These are phyloP conservation scores for Candida piceae DNA, from an alignment of 805 yeast species.

Conservation along the genomic window DNA sequence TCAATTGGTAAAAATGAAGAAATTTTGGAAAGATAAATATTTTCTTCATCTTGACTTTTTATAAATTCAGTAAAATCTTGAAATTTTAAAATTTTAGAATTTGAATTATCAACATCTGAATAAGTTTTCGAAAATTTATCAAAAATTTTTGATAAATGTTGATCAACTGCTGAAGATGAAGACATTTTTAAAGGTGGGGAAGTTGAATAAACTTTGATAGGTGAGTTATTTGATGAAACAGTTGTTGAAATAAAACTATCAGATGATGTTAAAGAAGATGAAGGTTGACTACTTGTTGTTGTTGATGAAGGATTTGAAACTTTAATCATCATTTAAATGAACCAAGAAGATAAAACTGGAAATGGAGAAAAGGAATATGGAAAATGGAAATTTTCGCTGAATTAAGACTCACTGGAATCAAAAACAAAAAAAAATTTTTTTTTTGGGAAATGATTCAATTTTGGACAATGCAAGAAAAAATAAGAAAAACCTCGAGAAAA, in stretches of 20 bases:
- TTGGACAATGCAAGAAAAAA: no score
- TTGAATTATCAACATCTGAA: constrained; percentile 25
- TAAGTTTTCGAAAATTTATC: constrained; percentile 36
- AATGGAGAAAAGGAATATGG: neutral
- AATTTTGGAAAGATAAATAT: constrained; percentile 16
- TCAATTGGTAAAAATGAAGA: constrained; percentile 41
- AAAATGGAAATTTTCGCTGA: no score
- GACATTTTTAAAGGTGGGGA: constrained; percentile 8
- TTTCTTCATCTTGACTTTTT: constrained; percentile 39
- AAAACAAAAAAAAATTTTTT: no score
- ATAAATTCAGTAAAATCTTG: constrained; percentile 40
- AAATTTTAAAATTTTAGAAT: constrained; percentile 30
- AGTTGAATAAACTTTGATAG: neutral
- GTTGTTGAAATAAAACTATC: neutral
- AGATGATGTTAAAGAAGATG: neutral
- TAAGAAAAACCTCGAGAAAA: no score
- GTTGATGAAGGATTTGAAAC: neutral
- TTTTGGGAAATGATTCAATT: no score
- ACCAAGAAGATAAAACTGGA: neutral
- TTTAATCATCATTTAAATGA: neutral
- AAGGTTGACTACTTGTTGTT: constrained; percentile 2
- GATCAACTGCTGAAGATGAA: constrained; percentile 11
- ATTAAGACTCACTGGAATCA: no score
- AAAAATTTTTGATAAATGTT: constrained; percentile 33
- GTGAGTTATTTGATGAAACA: neutral